phyloP scores from a whole-genome alignment of 1,284 basidiomycete genomes.

The Pseudozyma thailandica region DNA sequence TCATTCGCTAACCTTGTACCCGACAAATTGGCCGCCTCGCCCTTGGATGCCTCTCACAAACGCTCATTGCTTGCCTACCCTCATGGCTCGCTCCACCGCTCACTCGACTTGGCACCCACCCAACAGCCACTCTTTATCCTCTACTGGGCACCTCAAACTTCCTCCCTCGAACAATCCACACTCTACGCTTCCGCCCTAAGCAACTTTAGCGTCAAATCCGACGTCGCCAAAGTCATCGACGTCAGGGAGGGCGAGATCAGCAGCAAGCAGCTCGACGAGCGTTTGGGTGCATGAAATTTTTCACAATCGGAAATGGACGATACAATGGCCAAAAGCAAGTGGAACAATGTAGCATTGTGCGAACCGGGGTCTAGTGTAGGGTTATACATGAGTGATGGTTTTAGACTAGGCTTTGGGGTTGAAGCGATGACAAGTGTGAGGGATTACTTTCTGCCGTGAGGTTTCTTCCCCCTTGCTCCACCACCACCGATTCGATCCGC shows the following conservation, averaged over 20 bases:
- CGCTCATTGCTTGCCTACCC: not conserved
- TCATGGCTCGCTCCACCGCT: not conserved
- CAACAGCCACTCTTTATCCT: slow-evolving; percentile 27
- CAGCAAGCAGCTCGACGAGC: slow-evolving; percentile 32
- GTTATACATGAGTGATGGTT: not conserved
- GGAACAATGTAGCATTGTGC: no score
- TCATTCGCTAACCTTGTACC: no score
- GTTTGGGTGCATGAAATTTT: slow-evolving; percentile 56
- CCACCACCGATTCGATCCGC: not conserved
- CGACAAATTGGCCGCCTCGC: no score
- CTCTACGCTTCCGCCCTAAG: slow-evolving; percentile 66
- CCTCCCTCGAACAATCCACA: slow-evolving; percentile 58
- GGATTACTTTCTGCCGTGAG: not conserved
- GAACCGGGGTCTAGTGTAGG: no score
- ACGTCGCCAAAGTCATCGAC: slow-evolving; percentile 63
- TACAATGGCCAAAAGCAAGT: no score
- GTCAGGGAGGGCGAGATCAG: slow-evolving; percentile 56
- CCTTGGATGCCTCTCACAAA: not conserved
- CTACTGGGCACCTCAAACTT: slow-evolving; percentile 63
- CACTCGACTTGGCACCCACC: not conserved
- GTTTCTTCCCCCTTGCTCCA: not conserved
- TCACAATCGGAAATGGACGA: no score
- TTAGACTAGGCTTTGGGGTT: no score
- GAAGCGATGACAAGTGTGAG: no score
- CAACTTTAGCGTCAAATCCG: slow-evolving; percentile 55